phyloP scores from a whole-genome alignment of 2,329 filamentous ascomycete species.

The Hypomyces rosellus region DNA sequence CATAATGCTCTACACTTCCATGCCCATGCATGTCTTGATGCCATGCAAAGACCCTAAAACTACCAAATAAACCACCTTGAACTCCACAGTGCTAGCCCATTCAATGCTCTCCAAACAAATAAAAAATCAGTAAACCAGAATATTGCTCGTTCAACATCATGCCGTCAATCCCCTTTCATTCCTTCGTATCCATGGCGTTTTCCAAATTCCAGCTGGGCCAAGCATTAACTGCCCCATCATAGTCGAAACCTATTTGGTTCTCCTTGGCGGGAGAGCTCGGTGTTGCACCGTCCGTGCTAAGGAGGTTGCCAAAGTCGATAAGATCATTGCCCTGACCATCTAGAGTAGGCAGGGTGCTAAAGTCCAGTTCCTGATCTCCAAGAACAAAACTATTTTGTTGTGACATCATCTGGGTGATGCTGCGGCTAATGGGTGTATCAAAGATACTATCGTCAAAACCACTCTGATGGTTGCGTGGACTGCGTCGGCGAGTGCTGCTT shows the following conservation, averaged over 20 bases:
- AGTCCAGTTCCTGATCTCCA: conserved; percentile 38
- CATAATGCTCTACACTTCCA: too few species aligned
- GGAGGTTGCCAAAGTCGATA: conserved; percentile 42
- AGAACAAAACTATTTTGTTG: conserved; percentile 43
- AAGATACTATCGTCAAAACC: conserved; percentile 30
- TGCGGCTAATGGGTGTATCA: conserved; percentile 55
- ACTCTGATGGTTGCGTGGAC: conserved; percentile 34
- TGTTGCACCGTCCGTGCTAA: conserved; percentile 42
- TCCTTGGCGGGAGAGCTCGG: conserved; percentile 42
- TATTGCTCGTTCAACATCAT: too few species aligned
- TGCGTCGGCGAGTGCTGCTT: conserved; percentile 35
- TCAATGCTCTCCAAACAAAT: too few species aligned
- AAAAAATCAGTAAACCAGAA: too few species aligned
- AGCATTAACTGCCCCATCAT: conserved; percentile 21
- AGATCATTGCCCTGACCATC: conserved; percentile 29
- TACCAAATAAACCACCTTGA: too few species aligned
- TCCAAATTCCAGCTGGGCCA: conserved; percentile 25
- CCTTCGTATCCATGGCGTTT: background rate
- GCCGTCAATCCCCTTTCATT: background rate
- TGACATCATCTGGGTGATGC: conserved; percentile 58
- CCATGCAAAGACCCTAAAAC: too few species aligned
- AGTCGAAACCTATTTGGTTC: conserved; percentile 23
- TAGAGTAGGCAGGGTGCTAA: conserved; percentile 33
- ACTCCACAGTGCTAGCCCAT: background rate
- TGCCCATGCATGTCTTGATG: too few species aligned